Percentiles rank a stretch among this genome's conserved stretches.
These are phyloP conservation scores for Tremella mesenterica DNA, from an alignment of 768 basidiomycete species.

Conservation along the genomic window DNA sequence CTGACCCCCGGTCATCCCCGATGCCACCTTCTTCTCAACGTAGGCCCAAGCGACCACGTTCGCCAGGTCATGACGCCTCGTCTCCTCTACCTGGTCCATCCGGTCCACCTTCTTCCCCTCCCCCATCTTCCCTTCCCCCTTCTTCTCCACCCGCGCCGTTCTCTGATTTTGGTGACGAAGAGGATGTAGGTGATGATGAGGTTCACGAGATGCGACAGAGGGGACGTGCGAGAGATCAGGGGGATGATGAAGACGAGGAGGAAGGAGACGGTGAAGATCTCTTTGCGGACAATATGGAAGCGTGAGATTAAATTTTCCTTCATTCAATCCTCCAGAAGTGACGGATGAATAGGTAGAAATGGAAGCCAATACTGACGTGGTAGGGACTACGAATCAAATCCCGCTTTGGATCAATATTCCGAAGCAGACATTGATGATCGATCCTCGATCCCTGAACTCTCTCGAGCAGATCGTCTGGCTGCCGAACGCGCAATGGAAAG, in stretches of 20 bases:
- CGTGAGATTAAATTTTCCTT: conserved; percentile 55
- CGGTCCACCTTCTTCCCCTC: conserved; percentile 40
- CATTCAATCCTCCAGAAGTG: too few relatives aligned
- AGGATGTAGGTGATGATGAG: conserved; percentile 55
- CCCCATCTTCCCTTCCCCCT: conserved; percentile 66
- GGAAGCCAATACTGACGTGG: conserved; percentile 4
- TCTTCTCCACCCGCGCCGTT: conserved; percentile 76
- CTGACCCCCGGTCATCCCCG: conserved; percentile 29
- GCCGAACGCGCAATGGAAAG: conserved; percentile 82
- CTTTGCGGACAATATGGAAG: conserved; percentile 64
- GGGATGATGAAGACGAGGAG: conserved; percentile 58
- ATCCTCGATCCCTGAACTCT: conserved; percentile 36
- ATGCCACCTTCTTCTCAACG: conserved; percentile 35
- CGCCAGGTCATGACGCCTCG: conserved; percentile 2
- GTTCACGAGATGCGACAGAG: conserved; percentile 37
- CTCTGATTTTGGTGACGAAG: conserved; percentile 73
- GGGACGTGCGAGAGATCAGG: conserved; percentile 47
- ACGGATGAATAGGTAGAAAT: too few relatives aligned
- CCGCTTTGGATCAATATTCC: conserved; percentile 75
- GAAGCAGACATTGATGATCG: conserved; percentile 74
- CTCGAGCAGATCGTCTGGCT: conserved; percentile 49
- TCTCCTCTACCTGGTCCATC: conserved; percentile 36
- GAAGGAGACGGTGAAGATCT: conserved; percentile 90
- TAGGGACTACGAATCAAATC: conserved; percentile 74
- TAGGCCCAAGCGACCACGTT: conserved; percentile 37